phyloP scores from a whole-genome alignment of 345 rosid species.

The Microthlaspi erraticum region DNA sequence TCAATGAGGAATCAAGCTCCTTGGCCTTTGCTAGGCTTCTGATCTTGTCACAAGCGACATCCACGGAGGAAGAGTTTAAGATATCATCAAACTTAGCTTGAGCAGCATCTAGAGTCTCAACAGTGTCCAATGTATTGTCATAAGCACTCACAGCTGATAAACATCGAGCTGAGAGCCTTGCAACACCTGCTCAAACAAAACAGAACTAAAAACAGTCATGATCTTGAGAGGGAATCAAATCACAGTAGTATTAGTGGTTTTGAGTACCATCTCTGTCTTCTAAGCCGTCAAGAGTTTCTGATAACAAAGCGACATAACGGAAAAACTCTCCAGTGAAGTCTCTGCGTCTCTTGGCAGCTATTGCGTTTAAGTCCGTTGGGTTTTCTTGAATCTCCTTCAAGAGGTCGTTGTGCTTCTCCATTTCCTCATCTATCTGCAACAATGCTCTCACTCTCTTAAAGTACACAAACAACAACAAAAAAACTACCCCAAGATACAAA shows the following conservation, averaged over 20 bases:
- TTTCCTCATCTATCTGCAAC: conserved; percentile 92
- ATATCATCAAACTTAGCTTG: conserved; percentile 91
- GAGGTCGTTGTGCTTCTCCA: conserved; percentile 78
- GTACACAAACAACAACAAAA: conserved; percentile 29
- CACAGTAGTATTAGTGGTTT: not conserved
- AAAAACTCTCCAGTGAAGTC: conserved; percentile 88
- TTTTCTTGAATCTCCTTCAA: conserved; percentile 78
- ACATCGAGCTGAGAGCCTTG: conserved; percentile 85
- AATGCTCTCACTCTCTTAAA: conserved; percentile 46
- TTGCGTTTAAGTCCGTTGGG: conserved; percentile 79
- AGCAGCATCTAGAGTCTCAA: conserved; percentile 75
- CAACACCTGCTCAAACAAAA: conserved; percentile 64
- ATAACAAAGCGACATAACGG: conserved; percentile 62
- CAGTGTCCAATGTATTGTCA: conserved; percentile 73
- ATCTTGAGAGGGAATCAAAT: not conserved
- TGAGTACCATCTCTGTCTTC: conserved; percentile 87
- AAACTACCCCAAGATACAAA: conserved; percentile 8
- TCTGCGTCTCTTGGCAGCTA: conserved; percentile 72
- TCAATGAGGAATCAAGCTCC: conserved; percentile 88
- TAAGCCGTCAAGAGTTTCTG: conserved; percentile 68
- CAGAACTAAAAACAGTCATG: not conserved
- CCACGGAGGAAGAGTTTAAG: conserved; percentile 75
- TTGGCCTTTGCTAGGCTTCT: conserved; percentile 84
- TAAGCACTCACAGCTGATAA: conserved; percentile 84
- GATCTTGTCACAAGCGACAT: conserved; percentile 84